Percentiles rank a stretch among this genome's conserved stretches.
Evolutionary conservation across 805 yeast genomes (phyloP).

Genomic region (Kodamaea sagamina): DNA sequence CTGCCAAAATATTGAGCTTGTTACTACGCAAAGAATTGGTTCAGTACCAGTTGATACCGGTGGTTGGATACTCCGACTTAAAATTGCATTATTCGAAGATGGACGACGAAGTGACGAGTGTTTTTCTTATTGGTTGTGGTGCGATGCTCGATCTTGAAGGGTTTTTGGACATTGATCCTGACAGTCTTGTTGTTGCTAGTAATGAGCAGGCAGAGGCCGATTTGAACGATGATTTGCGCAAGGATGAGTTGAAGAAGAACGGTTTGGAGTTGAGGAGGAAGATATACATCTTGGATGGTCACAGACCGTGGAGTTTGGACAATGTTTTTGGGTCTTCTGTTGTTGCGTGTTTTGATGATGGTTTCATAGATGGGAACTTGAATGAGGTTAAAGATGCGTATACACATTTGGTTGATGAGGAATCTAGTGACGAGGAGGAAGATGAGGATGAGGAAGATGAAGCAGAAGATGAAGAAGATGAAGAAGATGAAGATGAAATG

Average conservation of each 20-base stretch:
- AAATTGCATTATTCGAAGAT: constrained; percentile 60
- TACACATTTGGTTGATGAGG: constrained; percentile 42
- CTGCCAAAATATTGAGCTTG: constrained; percentile 71
- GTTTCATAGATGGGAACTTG: constrained; percentile 63
- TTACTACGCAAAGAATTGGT: constrained; percentile 78
- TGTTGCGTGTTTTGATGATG: constrained; percentile 86
- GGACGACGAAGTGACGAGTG: constrained; percentile 74
- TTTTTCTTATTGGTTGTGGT: constrained; percentile 88
- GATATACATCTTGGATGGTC: constrained; percentile 86
- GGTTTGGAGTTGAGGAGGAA: constrained; percentile 45
- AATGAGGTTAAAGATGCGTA: constrained; percentile 63
- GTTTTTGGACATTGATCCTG: constrained; percentile 63
- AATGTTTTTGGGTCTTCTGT: constrained; percentile 82
- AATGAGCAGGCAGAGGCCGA: constrained; percentile 22
- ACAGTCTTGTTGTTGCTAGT: constrained; percentile 41
- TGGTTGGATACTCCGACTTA: constrained; percentile 86
- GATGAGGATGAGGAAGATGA: constrained; percentile 39
- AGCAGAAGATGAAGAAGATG: constrained; percentile 29
- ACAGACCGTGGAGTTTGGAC: constrained; percentile 95
- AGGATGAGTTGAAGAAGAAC: constrained; percentile 17
- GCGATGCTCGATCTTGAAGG: constrained; percentile 84
- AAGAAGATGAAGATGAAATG: constrained; percentile 36
- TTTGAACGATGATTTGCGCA: constrained; percentile 23
- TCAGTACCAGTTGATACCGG: constrained; percentile 87
- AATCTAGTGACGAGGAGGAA: constrained; percentile 35